Base-by-base conservation (phyloP, 1,284 basidiomycete genomes). In the Sporisorium exsertum region DNA sequence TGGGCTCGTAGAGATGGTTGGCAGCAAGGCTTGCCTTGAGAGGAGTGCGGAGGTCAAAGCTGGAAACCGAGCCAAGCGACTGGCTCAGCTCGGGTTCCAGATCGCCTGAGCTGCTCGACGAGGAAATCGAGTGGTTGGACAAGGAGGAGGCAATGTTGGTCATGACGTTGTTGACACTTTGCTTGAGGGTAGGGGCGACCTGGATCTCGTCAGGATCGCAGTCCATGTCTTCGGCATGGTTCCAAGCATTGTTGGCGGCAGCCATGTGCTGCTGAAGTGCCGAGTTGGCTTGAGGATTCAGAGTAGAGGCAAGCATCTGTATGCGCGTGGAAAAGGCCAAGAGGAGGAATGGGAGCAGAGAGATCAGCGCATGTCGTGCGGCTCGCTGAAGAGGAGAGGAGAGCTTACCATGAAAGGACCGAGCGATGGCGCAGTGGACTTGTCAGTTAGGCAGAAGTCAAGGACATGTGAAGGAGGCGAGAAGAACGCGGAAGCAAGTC, bases 41-140 rank as follows among this genome's bases (percentile, higher is more conserved):
- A 12, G 78, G 78, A 2, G 78, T 80, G 43, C 68, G 64, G n/a
- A 80, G 67, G 54, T 80, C 78, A 45, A 78, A 78, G 56, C 78
- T 80, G 20, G 65, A 70, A 40, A 75, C 77, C 4, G 78, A 80
- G 45, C 72, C 72, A 33, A 78, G 64, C 33, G 78, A 80, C 59
- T 71, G 75, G 58, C 76, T 78, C 27, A 80, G 71, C 54, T 80
- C 78, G 26, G 78, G 78, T 61, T 75, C 76, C 46, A 65, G 47
- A 16, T 65, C 69, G 16, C 61, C 58, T 24, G 71, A 63, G 32
- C 72, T 72, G 43, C 66, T 70, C 16, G 73, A 79, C 4, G 78
- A 71, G 16, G 69, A 63, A 54, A 78, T 57, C 33, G 77, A 78
- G 58, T 72, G 71, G 9, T 56, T 65, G 29, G 73, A 76, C 6